Base-by-base conservation (phyloP, 345 rosid genomes). In the Populus simonii region DNA sequence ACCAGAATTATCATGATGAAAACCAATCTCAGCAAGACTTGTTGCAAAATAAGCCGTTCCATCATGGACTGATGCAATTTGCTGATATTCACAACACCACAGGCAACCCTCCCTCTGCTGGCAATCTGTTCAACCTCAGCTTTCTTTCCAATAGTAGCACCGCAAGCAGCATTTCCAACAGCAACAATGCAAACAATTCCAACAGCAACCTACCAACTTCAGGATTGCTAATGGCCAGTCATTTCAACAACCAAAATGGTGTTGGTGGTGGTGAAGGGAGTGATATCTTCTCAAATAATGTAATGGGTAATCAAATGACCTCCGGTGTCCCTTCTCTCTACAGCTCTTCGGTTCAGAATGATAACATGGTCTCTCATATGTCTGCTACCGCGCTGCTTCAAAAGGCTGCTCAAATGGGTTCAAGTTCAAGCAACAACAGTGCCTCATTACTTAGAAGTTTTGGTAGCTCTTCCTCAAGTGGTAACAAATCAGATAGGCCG, bases 361-460 rank as follows among this genome's bases (percentile, higher is more conserved):
- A 85, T 0, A 89, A 82, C 75, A 76, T 82, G 25, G 61, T 80
- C 49, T 77, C 90, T 22, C 97, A 88, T 68, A 89, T 89, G 90
- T 92, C 97, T 23, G 94, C 97, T 4, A 92, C 97, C 4, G 97
- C 97, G 35, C 87, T 92, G 67, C 94, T 92, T 76, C 97, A 90
- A 53, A 92, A 90, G 75, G 97, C 97, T 29, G 92, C 94, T 69
- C 97, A 89, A 75, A 90, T 92, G 87, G 94, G 97, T 13, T 89
- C 97, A 53, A 81, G 85, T 27, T 83, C 93, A 17, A 89, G 85
- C 82, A 84, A 76, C 67, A 85, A 82, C 74, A 82, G 84, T 70
- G 88, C 91, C 33, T 78, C 85, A 13, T 76, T 93, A 79, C 80
- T 90, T 36, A 83, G 93, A 55, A 90, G 87, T 66, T 84, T 92